Evolutionary conservation across 2,329 filamentous ascomycete species (phyloP).

Genomic region (Clonostachys chloroleuca): DNA sequence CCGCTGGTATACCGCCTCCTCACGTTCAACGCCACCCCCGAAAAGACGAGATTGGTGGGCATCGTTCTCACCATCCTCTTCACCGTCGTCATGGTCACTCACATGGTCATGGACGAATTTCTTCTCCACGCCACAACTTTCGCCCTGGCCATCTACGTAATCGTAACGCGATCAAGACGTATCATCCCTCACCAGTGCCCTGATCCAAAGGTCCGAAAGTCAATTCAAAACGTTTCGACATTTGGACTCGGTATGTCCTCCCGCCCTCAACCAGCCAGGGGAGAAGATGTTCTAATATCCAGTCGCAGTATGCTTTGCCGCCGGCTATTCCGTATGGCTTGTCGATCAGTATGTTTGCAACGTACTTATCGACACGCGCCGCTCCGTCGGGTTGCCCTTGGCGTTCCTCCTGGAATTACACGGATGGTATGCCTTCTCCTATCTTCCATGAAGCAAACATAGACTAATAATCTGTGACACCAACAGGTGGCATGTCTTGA

Average conservation of each 20-base stretch:
- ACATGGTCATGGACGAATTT: conserved; percentile 37
- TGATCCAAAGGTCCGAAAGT: conserved; percentile 12
- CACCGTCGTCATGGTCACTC: conserved; percentile 28
- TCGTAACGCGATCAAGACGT: conserved; percentile 18
- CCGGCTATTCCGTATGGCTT: conserved; percentile 32
- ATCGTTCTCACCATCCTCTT: conserved; percentile 13
- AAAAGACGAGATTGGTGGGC: conserved; percentile 13
- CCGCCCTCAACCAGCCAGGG: background rate
- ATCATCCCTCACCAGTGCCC: conserved; percentile 24
- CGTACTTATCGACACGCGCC: conserved; percentile 15
- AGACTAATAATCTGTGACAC: background rate
- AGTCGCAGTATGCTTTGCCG: conserved; percentile 20
- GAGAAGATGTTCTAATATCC: too few species aligned
- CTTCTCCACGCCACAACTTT: conserved; percentile 29
- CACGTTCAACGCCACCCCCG: conserved; percentile 19
- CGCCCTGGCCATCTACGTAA: conserved; percentile 23
- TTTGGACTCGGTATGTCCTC: background rate
- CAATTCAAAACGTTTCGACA: background rate
- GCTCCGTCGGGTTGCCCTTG: conserved; percentile 22
- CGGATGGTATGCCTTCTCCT: conserved; percentile 23
- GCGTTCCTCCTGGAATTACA: conserved; percentile 33
- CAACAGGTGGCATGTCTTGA: conserved; percentile 34
- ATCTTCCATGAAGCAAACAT: conserved; percentile 3
- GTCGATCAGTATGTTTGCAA: conserved; percentile 28
- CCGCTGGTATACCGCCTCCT: conserved; percentile 33